These are phyloP conservation scores for Hirsutella minnesotensis DNA, from an alignment of 2,329 filamentous ascomycete species.

Conservation along the genomic window DNA sequence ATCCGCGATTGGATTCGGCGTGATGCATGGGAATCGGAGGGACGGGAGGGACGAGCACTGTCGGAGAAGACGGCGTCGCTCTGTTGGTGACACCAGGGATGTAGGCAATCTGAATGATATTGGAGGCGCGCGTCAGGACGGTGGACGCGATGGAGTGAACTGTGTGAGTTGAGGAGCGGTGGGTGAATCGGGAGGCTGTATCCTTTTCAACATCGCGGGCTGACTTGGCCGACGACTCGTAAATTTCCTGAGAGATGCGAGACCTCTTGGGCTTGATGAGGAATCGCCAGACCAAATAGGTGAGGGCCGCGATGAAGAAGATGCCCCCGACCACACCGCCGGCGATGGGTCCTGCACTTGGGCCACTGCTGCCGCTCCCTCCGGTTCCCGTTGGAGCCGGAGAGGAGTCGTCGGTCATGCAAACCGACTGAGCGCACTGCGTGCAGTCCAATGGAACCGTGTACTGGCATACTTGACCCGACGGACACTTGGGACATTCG, in stretches of 20 bases:
- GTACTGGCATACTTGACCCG: slow-evolving; percentile 31
- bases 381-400: slow-evolving; percentile 3
- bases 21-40: slow-evolving; percentile 72
- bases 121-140: slow-evolving; percentile 88
- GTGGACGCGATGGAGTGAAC: slow-evolving; percentile 89
- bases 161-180: slow-evolving; percentile 71
- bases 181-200: slow-evolving; percentile 25
- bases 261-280: slow-evolving; percentile 71
- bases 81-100: slow-evolving; percentile 95
- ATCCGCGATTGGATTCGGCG: slow-evolving; percentile 32
- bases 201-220: slow-evolving; percentile 32
- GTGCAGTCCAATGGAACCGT: slow-evolving; percentile 32
- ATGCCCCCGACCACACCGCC: slow-evolving; percentile 85
- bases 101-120: slow-evolving; percentile 98
- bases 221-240: slow-evolving; percentile 42
- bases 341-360: slow-evolving; percentile 75
- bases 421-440: slow-evolving; percentile 35
- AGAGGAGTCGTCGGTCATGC: slow-evolving; percentile 20
- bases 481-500: slow-evolving; percentile 32
- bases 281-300: slow-evolving; percentile 79
- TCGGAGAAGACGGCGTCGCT: slow-evolving; percentile 71
- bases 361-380: slow-evolving; percentile 26
- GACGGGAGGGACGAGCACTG: slow-evolving; percentile 76
- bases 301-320: slow-evolving; percentile 57
- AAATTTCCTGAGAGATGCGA: slow-evolving; percentile 40